phyloP scores from a whole-genome alignment of 805 yeast species.

The Wickerhamomyces sydowiorum region DNA sequence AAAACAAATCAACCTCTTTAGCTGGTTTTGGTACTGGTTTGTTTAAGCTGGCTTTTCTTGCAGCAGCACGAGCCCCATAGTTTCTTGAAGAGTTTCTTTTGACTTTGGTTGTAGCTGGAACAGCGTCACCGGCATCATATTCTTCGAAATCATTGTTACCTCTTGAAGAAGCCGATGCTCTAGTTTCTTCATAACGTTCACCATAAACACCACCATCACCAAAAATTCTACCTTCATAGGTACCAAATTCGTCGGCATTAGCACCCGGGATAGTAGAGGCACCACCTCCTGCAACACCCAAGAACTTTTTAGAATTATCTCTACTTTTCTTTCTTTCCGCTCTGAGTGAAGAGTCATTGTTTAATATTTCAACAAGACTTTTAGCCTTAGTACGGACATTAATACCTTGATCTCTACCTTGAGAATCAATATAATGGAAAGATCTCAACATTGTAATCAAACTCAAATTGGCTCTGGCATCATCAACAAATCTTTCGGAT shows the following conservation, averaged over 20 bases:
- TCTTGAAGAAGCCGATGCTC: constrained; percentile 30
- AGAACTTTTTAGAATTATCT: constrained; percentile 75
- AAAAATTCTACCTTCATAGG: constrained; percentile 45
- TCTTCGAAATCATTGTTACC: constrained; percentile 49
- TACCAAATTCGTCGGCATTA: constrained; percentile 44
- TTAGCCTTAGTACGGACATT: constrained; percentile 91
- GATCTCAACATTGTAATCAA: constrained; percentile 83
- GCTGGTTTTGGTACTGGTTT: constrained; percentile 26
- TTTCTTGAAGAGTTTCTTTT: constrained; percentile 19
- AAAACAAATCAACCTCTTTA: constrained; percentile 42
- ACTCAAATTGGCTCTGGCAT: constrained; percentile 77
- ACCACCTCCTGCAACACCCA: constrained; percentile 68
- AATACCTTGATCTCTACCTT: constrained; percentile 94
- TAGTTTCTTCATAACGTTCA: constrained; percentile 55
- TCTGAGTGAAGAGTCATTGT: constrained; percentile 72
- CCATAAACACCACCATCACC: constrained; percentile 74
- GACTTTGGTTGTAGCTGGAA: constrained; percentile 27
- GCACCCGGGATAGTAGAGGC: constrained; percentile 28
- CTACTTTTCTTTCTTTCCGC: constrained; percentile 89
- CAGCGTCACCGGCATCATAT: constrained; percentile 40
- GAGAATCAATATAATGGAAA: constrained; percentile 90
- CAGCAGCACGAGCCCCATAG: constrained; percentile 15
- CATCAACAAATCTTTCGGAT: constrained; percentile 92
- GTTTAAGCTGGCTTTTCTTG: constrained; percentile 26
- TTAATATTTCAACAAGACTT: constrained; percentile 61